Evolutionary conservation across 345 rosid species (phyloP), one percentile per base, ranked within the genome.

Genomic region (Eucalyptus tenuipes): DNA sequence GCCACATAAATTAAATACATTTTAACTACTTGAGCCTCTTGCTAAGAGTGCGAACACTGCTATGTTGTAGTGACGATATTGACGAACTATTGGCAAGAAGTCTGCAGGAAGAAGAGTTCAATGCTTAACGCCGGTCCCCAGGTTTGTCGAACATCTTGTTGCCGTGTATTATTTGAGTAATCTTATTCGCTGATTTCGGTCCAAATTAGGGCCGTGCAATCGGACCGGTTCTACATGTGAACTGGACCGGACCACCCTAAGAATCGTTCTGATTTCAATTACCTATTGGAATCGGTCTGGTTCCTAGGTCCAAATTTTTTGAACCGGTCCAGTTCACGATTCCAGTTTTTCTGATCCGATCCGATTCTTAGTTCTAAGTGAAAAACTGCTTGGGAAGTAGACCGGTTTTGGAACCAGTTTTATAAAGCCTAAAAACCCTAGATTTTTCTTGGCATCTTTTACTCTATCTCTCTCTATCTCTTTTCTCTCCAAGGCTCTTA

Each of bases 71-170:
- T 89, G 91, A 97, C 88, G 99, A 98, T 94, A 94, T 97, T 85
- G 98, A 97, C 92, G 57, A 52, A 52, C 25, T 0, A 20, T 91
- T 95, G 71, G 99, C 99, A 86, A 98, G 97, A 91, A 95, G 97
- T 81, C 91, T 98, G 91, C 99, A 98, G 82, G 95, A 97, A 88
- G 99, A 98, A 94, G 99, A 95, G 91, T 33, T 95, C 97, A 20
- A 93, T 96, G 92, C 91, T 98, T 88, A 80, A 91, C 68, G 94
- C 97, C 37, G 98, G 99, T 80, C 98, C 55, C 55, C 96, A 91
- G 99, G 99, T 96, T 93, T 40, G 88, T 75, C 18, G 82, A 22
- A 64, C 18, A 5, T 68, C n/a, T 40, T 49, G 45, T 33, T 27
- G 55, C 64, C 42, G 1, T 84, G 75, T 75, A 1, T 15, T 88